Evolutionary conservation across 1,284 basidiomycete genomes (phyloP).

Genomic region (Tremellales sp.): DNA sequence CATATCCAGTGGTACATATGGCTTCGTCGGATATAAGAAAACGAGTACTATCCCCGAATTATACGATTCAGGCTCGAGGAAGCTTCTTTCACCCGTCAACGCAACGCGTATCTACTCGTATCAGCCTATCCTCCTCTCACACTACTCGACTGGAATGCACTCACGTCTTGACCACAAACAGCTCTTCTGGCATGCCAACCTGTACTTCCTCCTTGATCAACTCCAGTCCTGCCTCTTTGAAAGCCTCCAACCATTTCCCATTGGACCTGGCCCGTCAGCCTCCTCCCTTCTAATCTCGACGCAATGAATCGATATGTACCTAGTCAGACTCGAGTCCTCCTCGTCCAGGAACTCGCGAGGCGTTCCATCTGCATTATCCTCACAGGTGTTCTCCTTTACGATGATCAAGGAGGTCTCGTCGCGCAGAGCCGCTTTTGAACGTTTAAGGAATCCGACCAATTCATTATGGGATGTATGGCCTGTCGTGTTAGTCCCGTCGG

Average conservation of each 20-base stretch:
- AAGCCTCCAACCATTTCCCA: conserved; percentile 70
- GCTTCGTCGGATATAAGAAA: too few species aligned
- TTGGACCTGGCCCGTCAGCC: conserved; percentile 61
- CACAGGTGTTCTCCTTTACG: conserved; percentile 88
- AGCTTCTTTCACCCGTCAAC: too few species aligned
- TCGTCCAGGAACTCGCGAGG: conserved; percentile 65
- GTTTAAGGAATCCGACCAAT: conserved; percentile 68
- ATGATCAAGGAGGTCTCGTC: conserved; percentile 54
- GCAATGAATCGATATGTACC: conserved; percentile 51
- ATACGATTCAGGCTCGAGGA: too few species aligned
- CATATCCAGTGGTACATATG: too few species aligned
- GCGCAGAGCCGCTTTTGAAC: conserved; percentile 52
- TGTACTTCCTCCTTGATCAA: conserved; percentile 64
- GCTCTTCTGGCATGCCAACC: conserved; percentile 68
- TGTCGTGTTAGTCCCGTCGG: conserved; percentile 7
- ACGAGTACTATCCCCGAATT: too few species aligned
- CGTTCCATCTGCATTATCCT: conserved; percentile 54
- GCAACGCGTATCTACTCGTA: background rate
- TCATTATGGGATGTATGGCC: conserved; percentile 70
- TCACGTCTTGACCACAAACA: conserved; percentile 81
- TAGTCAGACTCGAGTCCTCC: conserved; percentile 80
- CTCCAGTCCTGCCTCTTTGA: conserved; percentile 63
- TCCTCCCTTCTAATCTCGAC: background rate
- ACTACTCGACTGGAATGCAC: conserved; percentile 15
- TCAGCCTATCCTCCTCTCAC: background rate